A percentile compares a stretch with the other conserved stretches of the same genome.
phyloP scores from a whole-genome alignment of 306 rosid genomes.

The Pyrus communis region DNA sequence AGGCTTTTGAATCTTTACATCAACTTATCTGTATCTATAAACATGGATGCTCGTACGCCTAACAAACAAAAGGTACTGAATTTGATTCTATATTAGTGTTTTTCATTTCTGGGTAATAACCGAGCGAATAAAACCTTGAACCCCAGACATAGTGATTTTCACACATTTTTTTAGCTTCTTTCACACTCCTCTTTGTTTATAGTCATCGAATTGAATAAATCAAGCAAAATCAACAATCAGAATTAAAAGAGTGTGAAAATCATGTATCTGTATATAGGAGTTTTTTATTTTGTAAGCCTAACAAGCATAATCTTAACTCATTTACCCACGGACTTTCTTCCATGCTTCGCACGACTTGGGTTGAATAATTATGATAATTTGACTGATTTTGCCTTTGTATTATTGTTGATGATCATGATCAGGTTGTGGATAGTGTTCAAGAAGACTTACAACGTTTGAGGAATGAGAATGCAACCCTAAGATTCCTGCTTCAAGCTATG shows the following conservation, averaged over 20 bases:
- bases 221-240: too few species aligned
- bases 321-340: neutral
- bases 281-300: too few species aligned
- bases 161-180: too few species aligned
- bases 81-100: neutral
- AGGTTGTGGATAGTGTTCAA: constrained; percentile 26
- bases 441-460: constrained; percentile 30
- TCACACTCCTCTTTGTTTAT: too few species aligned
- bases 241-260: too few species aligned
- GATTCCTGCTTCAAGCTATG: constrained; percentile 47
- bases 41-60: constrained; percentile 13
- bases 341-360: neutral
- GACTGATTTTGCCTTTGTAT: neutral
- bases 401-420: neutral
- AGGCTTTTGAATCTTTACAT: neutral
- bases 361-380: neutral
- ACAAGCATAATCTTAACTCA: neutral
- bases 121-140: neutral
- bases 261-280: too few species aligned
- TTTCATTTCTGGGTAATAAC: neutral
- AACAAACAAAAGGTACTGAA: constrained; percentile 1
- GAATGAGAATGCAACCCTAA: constrained; percentile 43
- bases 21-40: neutral
- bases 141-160: neutral
- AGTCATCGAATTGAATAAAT: too few species aligned